Percentiles rank a stretch among this genome's conserved stretches.
Evolutionary conservation across 371 early-diverging fungal genomes (phyloP).

Genomic region (Mortierella sp.): DNA sequence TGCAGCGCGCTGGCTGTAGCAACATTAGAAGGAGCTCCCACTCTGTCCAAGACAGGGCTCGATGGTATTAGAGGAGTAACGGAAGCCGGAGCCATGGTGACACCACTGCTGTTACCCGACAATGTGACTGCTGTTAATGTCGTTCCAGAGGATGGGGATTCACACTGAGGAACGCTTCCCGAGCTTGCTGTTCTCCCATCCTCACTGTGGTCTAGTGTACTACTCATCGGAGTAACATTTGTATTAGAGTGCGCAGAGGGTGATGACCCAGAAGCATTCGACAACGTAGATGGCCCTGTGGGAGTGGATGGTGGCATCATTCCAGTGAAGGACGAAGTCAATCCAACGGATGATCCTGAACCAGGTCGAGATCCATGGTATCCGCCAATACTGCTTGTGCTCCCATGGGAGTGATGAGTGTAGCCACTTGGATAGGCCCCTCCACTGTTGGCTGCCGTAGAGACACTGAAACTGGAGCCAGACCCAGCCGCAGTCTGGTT

Average conservation of each 20-base stretch:
- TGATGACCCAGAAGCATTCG: constrained; percentile 24
- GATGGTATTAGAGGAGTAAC: constrained; percentile 12
- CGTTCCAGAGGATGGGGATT: constrained; percentile 9
- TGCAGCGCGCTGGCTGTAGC: background rate
- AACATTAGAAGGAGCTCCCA: background rate
- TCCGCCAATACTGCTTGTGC: constrained; percentile 49
- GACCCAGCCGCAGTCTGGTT: constrained; percentile 16
- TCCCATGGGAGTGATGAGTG: constrained; percentile 50
- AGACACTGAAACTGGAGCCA: constrained; percentile 14
- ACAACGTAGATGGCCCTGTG: constrained; percentile 18
- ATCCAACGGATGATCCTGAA: constrained; percentile 46
- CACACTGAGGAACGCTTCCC: constrained; percentile 13
- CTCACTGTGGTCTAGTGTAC: background rate
- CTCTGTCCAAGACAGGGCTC: background rate
- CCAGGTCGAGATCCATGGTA: constrained; percentile 46
- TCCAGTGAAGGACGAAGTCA: constrained; percentile 40
- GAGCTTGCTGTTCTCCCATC: constrained; percentile 8
- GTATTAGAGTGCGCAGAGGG: constrained; percentile 9
- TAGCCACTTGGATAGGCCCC: constrained; percentile 42
- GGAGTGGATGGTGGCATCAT: constrained; percentile 28
- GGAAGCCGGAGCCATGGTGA: background rate
- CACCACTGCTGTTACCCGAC: constrained; percentile 21
- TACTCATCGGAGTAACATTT: constrained; percentile 2
- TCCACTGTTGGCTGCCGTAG: constrained; percentile 12
- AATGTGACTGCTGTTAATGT: constrained; percentile 16